Conservation (phyloP, 1,139 yeast species). For the Kodamaea sp. region DNA sequence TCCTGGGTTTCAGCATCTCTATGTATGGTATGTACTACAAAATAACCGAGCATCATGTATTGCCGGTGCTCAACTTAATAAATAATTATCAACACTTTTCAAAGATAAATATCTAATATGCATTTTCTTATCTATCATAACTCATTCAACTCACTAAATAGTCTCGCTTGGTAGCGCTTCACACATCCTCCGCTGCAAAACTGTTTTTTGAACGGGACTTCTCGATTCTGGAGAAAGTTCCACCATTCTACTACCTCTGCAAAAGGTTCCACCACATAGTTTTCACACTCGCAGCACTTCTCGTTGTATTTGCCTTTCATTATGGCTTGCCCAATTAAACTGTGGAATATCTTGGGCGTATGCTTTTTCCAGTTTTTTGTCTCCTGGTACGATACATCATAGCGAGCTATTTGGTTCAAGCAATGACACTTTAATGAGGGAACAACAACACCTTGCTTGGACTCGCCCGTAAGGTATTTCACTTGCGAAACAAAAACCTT, state of each 20-base stretch:
- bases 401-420: conserved; percentile 44
- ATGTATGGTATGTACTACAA: too few relatives aligned
- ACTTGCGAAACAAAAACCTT: conserved; percentile 29
- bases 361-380: conserved; percentile 43
- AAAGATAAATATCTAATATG: not conserved
- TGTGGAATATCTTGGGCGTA: conserved; percentile 36
- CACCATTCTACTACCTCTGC: conserved; percentile 66
- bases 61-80: too few relatives aligned
- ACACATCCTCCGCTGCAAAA: conserved; percentile 50
- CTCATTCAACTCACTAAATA: conserved; percentile 7
- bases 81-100: not conserved
- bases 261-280: conserved; percentile 46
- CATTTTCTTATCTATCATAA: conserved; percentile 5
- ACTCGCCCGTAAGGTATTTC: conserved; percentile 13
- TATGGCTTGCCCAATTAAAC: conserved; percentile 43
- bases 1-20: too few relatives aligned
- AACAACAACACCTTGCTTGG: conserved; percentile 8
- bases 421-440: conserved; percentile 47
- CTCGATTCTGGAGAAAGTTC: conserved; percentile 45
- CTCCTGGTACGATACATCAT: conserved; percentile 47
- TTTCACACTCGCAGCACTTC: conserved; percentile 51
- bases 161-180: conserved; percentile 16
- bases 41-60: too few relatives aligned
- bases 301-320: conserved; percentile 47
- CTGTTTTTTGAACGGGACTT: conserved; percentile 45